A percentile compares a stretch with the other conserved stretches of the same genome.
Evolutionary conservation across 768 basidiomycete genomes (phyloP).

Genomic region (Amanita phalloides): DNA sequence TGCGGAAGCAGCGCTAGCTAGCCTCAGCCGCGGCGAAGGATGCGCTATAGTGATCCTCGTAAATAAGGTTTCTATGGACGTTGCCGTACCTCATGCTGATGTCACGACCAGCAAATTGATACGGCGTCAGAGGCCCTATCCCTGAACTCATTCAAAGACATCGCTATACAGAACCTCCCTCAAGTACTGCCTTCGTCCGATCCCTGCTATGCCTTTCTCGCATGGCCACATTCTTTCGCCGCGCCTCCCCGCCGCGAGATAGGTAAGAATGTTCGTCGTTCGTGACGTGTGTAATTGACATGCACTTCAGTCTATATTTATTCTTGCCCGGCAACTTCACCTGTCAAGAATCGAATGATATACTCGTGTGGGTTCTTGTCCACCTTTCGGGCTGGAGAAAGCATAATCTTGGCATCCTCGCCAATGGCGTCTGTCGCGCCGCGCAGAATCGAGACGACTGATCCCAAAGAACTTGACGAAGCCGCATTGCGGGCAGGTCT

Average conservation of each 20-base stretch:
- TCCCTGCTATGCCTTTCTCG: constrained; percentile 61
- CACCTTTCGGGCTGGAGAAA: constrained; percentile 47
- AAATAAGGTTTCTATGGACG: constrained; percentile 15
- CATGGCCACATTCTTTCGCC: constrained; percentile 40
- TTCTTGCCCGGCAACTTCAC: constrained; percentile 74
- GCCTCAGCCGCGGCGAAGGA: constrained; percentile 38
- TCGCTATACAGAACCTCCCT: constrained; percentile 32
- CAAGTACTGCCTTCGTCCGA: constrained; percentile 42
- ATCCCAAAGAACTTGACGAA: constrained; percentile 63
- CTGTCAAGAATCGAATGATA: constrained; percentile 81
- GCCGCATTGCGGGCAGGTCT: constrained; percentile 51
- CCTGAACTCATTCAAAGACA: constrained; percentile 29
- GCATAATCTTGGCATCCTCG: constrained; percentile 31
- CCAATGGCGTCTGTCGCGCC: constrained; percentile 30
- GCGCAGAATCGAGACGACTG: constrained; percentile 76
- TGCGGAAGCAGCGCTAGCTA: constrained; percentile 51
- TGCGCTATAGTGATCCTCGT: constrained; percentile 59
- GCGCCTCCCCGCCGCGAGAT: constrained; percentile 43
- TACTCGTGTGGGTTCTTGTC: constrained; percentile 65
- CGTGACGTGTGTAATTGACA: background rate
- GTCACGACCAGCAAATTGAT: constrained; percentile 48
- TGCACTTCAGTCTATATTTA: constrained; percentile 70
- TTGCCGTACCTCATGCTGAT: background rate
- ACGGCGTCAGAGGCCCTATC: constrained; percentile 47
- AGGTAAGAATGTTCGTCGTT: constrained; percentile 27